Percentiles rank a stretch among this genome's conserved stretches.
Evolutionary conservation across 352 stramenopile species (phyloP).

Genomic region (Phytopythium ostracodes): DNA sequence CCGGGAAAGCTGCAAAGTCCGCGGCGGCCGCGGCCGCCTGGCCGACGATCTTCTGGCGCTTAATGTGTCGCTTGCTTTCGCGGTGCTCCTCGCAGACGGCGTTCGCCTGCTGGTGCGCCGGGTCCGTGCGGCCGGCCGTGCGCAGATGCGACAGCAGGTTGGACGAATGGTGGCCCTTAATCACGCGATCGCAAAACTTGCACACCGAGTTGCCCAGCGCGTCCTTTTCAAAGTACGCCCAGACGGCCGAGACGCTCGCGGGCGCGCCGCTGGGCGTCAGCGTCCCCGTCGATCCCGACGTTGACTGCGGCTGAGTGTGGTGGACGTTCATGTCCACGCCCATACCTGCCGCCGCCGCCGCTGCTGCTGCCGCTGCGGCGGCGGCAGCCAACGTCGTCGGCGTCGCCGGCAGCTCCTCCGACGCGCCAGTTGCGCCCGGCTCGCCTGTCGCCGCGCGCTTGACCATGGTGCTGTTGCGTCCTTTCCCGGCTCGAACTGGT

Average conservation of each 20-base stretch:
- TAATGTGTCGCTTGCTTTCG: conserved; percentile 73
- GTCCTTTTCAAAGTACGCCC: conserved; percentile 82
- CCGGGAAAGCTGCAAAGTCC: conserved; percentile 26
- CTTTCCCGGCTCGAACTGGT: conserved; percentile 5
- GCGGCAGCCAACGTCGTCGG: neutral
- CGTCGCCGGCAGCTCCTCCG: neutral
- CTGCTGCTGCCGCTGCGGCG: neutral
- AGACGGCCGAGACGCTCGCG: conserved; percentile 73
- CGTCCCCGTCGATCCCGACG: conserved; percentile 5
- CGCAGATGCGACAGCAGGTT: conserved; percentile 79
- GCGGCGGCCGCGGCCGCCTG: conserved; percentile 16
- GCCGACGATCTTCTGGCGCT: conserved; percentile 67
- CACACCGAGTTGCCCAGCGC: conserved; percentile 70
- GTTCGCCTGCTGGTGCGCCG: conserved; percentile 67
- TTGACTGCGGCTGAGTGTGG: conserved; percentile 9
- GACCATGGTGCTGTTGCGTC: conserved; percentile 1
- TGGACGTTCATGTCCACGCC: conserved; percentile 5
- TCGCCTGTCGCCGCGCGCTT: conserved; percentile 3
- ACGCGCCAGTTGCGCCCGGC: neutral
- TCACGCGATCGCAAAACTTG: conserved; percentile 83
- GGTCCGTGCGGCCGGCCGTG: conserved; percentile 64
- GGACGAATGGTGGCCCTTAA: conserved; percentile 84
- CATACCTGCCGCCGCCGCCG: conserved; percentile 1
- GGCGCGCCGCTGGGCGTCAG: conserved; percentile 20
- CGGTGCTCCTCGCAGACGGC: conserved; percentile 76